Conservation (phyloP, 2,329 filamentous ascomycete species). For the Fusarium longipes region DNA sequence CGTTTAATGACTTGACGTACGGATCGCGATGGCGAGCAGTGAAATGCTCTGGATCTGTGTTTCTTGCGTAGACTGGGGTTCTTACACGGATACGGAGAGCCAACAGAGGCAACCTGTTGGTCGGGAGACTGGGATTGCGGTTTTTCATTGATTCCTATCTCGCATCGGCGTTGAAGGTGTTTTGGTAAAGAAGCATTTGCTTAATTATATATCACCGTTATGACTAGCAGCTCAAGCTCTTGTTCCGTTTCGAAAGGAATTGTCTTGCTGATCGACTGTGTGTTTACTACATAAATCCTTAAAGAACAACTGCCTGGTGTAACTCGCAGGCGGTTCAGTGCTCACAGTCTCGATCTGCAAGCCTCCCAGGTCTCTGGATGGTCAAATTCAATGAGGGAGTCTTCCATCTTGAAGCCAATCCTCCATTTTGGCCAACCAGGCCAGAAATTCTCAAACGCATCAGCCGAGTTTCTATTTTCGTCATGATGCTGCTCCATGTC, state of each 20-base stretch:
- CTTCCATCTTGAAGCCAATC: slow-evolving; percentile 55
- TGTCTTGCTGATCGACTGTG: slow-evolving; percentile 18
- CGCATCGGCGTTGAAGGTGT: slow-evolving; percentile 44
- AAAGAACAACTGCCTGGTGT: not conserved
- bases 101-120: slow-evolving; percentile 38
- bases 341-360: slow-evolving; percentile 39
- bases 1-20: slow-evolving; percentile 38
- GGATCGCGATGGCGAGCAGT: slow-evolving; percentile 36
- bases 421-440: slow-evolving; percentile 59
- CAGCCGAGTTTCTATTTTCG: slow-evolving; percentile 33
- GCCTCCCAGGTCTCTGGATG: slow-evolving; percentile 45
- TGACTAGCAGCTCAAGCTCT: slow-evolving; percentile 13
- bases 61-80: slow-evolving; percentile 43
- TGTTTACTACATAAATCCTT: not conserved
- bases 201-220: slow-evolving; percentile 30
- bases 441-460: slow-evolving; percentile 58
- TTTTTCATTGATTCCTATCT: slow-evolving; percentile 12
- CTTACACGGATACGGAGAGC: slow-evolving; percentile 28
- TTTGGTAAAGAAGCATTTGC: slow-evolving; percentile 35
- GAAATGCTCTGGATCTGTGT: slow-evolving; percentile 36
- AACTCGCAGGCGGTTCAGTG: not conserved
- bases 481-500: slow-evolving; percentile 57
- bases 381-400: slow-evolving; percentile 50
- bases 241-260: slow-evolving; percentile 27
- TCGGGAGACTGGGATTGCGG: slow-evolving; percentile 10